These are phyloP conservation scores for Abortiporus biennis DNA, from an alignment of 1,284 basidiomycete species.

Conservation along the genomic window DNA sequence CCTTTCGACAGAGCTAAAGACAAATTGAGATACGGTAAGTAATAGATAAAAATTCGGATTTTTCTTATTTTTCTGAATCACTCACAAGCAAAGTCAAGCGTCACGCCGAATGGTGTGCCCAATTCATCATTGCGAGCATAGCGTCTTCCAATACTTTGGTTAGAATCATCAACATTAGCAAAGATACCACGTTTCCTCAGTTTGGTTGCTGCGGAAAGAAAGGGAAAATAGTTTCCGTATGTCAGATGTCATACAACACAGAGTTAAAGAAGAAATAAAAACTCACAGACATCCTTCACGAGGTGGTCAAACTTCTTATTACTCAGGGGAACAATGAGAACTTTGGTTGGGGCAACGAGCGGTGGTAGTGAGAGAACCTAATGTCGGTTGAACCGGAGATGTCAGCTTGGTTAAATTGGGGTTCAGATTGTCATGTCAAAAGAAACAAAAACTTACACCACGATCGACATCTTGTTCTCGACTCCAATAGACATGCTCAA, in stretches of 20 bases:
- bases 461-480: conserved; percentile 89
- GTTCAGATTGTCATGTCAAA: conserved; percentile 13
- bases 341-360: conserved; percentile 93
- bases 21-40: conserved; percentile 12
- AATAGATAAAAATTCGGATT: conserved; percentile 5
- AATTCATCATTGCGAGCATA: conserved; percentile 98
- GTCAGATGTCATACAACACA: neutral
- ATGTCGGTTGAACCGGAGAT: too few relatives aligned
- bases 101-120: conserved; percentile 95
- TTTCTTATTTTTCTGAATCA: too few relatives aligned
- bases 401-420: conserved; percentile 10
- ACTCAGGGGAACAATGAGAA: conserved; percentile 94
- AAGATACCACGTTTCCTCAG: conserved; percentile 87
- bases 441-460: conserved; percentile 51
- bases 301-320: conserved; percentile 83
- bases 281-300: conserved; percentile 87
- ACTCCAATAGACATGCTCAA: conserved; percentile 97
- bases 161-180: conserved; percentile 92
- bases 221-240: too few relatives aligned
- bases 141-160: conserved; percentile 92
- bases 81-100: conserved; percentile 96
- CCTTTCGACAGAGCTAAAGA: conserved; percentile 74
- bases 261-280: neutral
- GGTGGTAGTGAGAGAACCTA: conserved; percentile 89
- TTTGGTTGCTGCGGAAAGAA: conserved; percentile 58